Evolutionary conservation across 352 stramenopile species (phyloP), one percentile per base, ranked within the genome.

Genomic region (Phytophthora ohioensis): DNA sequence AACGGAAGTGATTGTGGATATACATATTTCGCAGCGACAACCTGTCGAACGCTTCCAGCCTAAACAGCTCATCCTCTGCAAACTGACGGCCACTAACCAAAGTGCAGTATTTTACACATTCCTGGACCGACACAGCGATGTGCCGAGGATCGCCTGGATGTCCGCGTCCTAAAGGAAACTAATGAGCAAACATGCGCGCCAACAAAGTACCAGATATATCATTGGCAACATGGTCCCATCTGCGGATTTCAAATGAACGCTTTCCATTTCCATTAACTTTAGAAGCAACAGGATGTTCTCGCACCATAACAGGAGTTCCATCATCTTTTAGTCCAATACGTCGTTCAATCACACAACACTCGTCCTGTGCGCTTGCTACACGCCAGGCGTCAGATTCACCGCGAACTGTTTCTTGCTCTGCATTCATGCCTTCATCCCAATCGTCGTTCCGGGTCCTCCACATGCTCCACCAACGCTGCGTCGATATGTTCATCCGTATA

Each of bases 41-140:
- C 2, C 38, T 21, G 30, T 65, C 54, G 32, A 70, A 70, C 4
- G 35, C 57, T 3, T 54, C 30, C 46, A 70, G 43, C 27, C 35
- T 30, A 51, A 70, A 70, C 41, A 64, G 36, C 46, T 64, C 53
- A 43, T 70, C 36, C n/a, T 70, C 53, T 8, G 55, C 64, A 49
- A 71, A 71, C 15, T 39, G 46, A 3, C 64, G 64, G 6, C 30
- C 21, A 41, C 64, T 71, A 2, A 66, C 34, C 48, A 57, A n/a
- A 10, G 13, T 38, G 30, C 66, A 71, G n/a, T 66, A 38, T 11
- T 55, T 58, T 8, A 66, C 30, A 38, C 64, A 71, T 41, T 41
- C 36, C 36, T 41, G 36, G 7, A 41, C 36, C 7, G 36, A 41
- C 36, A 41, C 36, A 11, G 7, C 11, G 36, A 41, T 11, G 11